Base-by-base conservation (phyloP, 208 protist species). In the Leishmania tarentolae region DNA sequence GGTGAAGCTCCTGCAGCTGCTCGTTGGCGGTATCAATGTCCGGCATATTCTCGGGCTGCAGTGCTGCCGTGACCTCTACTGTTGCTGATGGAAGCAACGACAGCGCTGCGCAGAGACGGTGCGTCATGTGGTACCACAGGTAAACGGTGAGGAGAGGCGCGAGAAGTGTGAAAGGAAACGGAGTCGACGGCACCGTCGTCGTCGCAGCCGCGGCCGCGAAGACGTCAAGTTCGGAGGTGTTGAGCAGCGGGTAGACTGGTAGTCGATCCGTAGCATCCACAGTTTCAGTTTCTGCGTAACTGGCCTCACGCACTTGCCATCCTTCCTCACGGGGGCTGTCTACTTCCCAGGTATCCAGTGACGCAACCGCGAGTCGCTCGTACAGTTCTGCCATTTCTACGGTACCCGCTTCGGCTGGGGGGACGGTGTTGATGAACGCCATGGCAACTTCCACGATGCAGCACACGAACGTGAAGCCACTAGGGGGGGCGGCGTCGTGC, bases 111-210 rank as follows among this genome's bases (percentile, higher is more conserved):
- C 82, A 82, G 28, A 86, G 53, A 21, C 74, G 78, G 46, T 82
- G 47, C 56, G 66, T 52, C 24, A 82, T 37, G 78, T 86, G 82
- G 40, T 86, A 82, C 82, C 82, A 86, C 35, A 86, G 28, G n/a
- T 86, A 79, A 56, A 86, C 57, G 5, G 78, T 86, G 52, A 82
- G 63, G 17, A 86, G 53, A 19, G 82, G 82, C 15, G 82, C 78
- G 17, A 86, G 74, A 47, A 82, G 9, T 2, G 66, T 57, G 42
- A 86, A 86, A 9, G 82, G 82, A 44, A 86, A 86, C 35, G 82
- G 78, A 11, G 50, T 24, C 72, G 50, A 24, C 17, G 50, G 9
- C 17, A 44, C 72, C 19, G 2, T 9, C 28, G 47, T 61, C 72
- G 72, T 61, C 52, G 50, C 31, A 4, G n/a, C 31, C n/a, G 72